Conservation (phyloP, 129 eudicot species). For the Heracleum sosnowskyi region DNA sequence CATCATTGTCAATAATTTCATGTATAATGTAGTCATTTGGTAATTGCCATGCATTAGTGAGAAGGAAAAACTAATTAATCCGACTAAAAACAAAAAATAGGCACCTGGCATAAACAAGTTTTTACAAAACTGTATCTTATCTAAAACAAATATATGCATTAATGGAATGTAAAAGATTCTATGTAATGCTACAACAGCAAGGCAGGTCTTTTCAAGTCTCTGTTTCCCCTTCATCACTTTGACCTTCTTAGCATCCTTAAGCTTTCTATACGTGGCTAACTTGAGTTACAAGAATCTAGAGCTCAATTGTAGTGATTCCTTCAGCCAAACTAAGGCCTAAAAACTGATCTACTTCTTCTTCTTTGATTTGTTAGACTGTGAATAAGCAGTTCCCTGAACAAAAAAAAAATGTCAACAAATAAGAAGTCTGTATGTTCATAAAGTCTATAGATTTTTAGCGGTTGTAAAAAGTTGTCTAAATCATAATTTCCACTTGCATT, state of each 20-base stretch:
- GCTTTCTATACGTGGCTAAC: constrained; percentile 11
- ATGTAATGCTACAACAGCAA: constrained; percentile 33
- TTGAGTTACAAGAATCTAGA: constrained; percentile 28
- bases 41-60: neutral
- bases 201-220: constrained; percentile 7
- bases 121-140: constrained; percentile 20
- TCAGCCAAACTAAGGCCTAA: constrained; percentile 6
- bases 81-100: neutral
- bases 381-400: constrained; percentile 79
- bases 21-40: neutral
- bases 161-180: constrained; percentile 6
- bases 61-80: neutral
- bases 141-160: constrained; percentile 4
- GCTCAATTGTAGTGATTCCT: constrained; percentile 16
- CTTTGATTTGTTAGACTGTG: constrained; percentile 71
- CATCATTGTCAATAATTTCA: neutral
- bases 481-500: neutral
- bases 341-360: constrained; percentile 66
- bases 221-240: neutral
- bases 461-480: neutral
- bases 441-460: neutral
- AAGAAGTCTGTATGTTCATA: neutral
- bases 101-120: neutral
- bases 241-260: constrained; percentile 7
- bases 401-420: neutral